Percentiles rank a stretch among this genome's conserved stretches.
These are phyloP conservation scores for Serendipita sp. DNA, from an alignment of 768 basidiomycete genomes.

Conservation along the genomic window DNA sequence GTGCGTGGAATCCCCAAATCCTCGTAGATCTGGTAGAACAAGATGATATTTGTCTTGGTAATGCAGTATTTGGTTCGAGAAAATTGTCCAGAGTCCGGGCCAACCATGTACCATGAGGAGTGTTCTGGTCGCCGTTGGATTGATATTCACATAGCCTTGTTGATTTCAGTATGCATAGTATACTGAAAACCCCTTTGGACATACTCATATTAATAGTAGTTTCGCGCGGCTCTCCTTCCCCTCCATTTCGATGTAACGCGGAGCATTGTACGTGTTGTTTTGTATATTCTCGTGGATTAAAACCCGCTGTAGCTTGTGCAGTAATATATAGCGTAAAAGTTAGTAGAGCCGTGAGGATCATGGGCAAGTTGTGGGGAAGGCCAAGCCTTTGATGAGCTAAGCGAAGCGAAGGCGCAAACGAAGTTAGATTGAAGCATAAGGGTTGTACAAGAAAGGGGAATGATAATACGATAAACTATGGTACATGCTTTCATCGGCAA, in stretches of 20 bases:
- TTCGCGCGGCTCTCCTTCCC: slow-evolving; percentile 20
- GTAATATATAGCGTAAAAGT: not conserved
- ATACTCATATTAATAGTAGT: slow-evolving; percentile 14
- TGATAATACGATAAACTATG: not conserved
- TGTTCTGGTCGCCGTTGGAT: slow-evolving; percentile 31
- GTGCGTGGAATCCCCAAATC: slow-evolving; percentile 53
- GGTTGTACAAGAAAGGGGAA: not conserved
- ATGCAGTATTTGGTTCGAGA: slow-evolving; percentile 45
- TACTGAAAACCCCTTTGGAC: not conserved
- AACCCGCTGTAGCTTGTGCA: not conserved
- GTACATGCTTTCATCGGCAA: not conserved
- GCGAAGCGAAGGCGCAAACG: not conserved
- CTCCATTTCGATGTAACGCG: slow-evolving; percentile 7
- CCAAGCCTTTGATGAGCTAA: not conserved
- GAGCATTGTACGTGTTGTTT: slow-evolving; percentile 7
- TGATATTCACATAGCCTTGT: slow-evolving; percentile 49
- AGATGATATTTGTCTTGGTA: slow-evolving; percentile 43
- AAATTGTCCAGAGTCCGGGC: slow-evolving; percentile 62
- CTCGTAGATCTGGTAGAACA: slow-evolving; percentile 47
- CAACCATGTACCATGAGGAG: slow-evolving; percentile 64
- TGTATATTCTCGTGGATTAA: slow-evolving; percentile 8
- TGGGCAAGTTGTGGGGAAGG: not conserved
- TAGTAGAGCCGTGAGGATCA: not conserved
- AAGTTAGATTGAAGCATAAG: not conserved
- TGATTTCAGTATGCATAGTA: not conserved